Percentiles rank a stretch among this genome's conserved stretches.
Evolutionary conservation across 179 eudicot genomes (phyloP).

Genomic region (Spinacia oleracea): DNA sequence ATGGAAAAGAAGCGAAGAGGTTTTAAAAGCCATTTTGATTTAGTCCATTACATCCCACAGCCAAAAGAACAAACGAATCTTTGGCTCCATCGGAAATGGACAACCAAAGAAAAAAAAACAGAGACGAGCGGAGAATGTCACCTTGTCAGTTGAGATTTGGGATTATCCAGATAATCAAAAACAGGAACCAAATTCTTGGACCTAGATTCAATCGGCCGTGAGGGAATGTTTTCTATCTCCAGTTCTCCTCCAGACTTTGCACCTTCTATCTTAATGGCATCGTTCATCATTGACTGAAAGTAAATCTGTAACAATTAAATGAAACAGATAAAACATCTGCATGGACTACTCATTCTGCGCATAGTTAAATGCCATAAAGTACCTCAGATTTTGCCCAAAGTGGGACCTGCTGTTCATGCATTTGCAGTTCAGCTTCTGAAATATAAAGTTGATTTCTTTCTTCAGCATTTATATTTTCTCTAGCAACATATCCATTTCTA

Average conservation of each 20-base stretch:
- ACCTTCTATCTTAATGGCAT: constrained; percentile 35
- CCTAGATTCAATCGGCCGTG: constrained; percentile 56
- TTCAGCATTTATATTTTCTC: constrained; percentile 39
- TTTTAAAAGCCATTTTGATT: too few relatives aligned
- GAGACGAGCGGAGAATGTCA: constrained; percentile 14
- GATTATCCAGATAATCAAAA: constrained; percentile 48
- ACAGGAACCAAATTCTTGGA: constrained; percentile 68
- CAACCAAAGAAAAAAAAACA: not conserved
- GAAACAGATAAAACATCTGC: constrained; percentile 14
- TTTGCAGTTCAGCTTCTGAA: constrained; percentile 77
- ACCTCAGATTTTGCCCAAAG: constrained; percentile 80
- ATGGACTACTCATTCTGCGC: not conserved
- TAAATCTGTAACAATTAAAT: constrained; percentile 46
- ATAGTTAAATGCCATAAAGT: constrained; percentile 15
- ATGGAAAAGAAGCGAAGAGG: too few relatives aligned
- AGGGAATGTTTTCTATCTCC: constrained; percentile 67
- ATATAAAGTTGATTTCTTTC: constrained; percentile 64
- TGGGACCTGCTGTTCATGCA: constrained; percentile 55
- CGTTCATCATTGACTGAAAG: constrained; percentile 54
- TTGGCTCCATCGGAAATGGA: too few relatives aligned
- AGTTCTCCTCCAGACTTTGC: constrained; percentile 51
- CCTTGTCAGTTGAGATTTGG: constrained; percentile 55
- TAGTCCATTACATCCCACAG: too few relatives aligned
- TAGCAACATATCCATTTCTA: constrained; percentile 30
- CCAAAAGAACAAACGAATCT: too few relatives aligned